A percentile compares a stretch with the other conserved stretches of the same genome.
phyloP scores from a whole-genome alignment of 768 basidiomycete species.

The Leccinellum albellum region DNA sequence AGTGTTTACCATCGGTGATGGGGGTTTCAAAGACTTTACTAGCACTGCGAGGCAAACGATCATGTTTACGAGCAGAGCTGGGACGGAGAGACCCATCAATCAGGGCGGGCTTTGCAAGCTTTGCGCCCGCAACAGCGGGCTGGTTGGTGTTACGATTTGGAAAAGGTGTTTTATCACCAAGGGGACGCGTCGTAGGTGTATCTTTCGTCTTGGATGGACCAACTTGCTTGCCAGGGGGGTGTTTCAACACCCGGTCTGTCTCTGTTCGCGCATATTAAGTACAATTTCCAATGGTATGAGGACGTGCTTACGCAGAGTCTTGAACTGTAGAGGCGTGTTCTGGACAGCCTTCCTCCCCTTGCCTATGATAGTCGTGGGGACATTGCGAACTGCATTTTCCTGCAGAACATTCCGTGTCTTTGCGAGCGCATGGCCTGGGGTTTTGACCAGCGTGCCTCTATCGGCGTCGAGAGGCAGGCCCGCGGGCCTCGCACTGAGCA shows the following conservation, averaged over 20 bases:
- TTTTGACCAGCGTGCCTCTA: slow-evolving; percentile 37
- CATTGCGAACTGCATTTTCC: slow-evolving; percentile 47
- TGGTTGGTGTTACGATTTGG: slow-evolving; percentile 50
- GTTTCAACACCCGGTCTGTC: slow-evolving; percentile 19
- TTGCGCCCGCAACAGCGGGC: slow-evolving; percentile 34
- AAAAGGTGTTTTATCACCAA: slow-evolving; percentile 75
- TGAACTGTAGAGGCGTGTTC: slow-evolving; percentile 33
- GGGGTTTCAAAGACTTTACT: slow-evolving; percentile 63
- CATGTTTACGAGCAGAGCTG: slow-evolving; percentile 64
- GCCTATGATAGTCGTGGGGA: slow-evolving; percentile 39
- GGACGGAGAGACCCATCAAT: slow-evolving; percentile 51
- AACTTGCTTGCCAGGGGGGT: slow-evolving; percentile 24
- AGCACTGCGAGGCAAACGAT: slow-evolving; percentile 51
- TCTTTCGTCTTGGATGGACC: slow-evolving; percentile 24
- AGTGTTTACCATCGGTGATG: slow-evolving; percentile 58
- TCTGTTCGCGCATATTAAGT: slow-evolving; percentile 10
- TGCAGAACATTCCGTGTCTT: slow-evolving; percentile 38
- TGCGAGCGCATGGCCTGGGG: slow-evolving; percentile 49
- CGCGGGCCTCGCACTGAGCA: slow-evolving; percentile 26
- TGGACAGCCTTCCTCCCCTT: slow-evolving; percentile 42
- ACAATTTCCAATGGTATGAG: too few species aligned
- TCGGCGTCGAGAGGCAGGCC: slow-evolving; percentile 28
- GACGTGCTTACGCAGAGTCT: slow-evolving; percentile 26
- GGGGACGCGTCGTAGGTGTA: slow-evolving; percentile 40
- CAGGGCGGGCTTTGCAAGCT: slow-evolving; percentile 36